phyloP scores from a whole-genome alignment of 2,329 filamentous ascomycete species.

The Stagonosporopsis cucurbitacearum region DNA sequence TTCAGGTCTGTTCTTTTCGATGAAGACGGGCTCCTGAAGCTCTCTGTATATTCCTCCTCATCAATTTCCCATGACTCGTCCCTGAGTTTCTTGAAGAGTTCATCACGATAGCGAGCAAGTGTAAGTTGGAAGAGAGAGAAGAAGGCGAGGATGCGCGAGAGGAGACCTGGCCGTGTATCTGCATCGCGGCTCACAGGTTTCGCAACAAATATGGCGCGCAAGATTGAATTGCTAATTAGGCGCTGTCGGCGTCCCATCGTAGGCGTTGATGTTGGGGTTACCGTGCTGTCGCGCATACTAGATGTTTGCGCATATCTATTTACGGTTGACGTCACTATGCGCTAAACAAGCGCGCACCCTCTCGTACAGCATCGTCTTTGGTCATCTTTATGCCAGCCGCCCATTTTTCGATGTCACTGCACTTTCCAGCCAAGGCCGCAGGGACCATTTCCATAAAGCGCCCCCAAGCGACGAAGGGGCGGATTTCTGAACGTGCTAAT shows the following conservation, averaged over 20 bases:
- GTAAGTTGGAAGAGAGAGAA: slow-evolving; percentile 61
- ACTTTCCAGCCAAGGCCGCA: slow-evolving; percentile 7
- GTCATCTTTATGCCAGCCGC: slow-evolving; percentile 5
- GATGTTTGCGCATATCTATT: neutral
- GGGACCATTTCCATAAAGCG: neutral
- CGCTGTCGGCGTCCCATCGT: slow-evolving; percentile 47
- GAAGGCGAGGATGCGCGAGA: slow-evolving; percentile 59
- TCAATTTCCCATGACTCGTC: slow-evolving; percentile 60
- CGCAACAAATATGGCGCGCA: slow-evolving; percentile 44
- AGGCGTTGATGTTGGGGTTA: slow-evolving; percentile 2
- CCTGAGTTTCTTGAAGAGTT: slow-evolving; percentile 60
- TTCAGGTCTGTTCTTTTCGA: slow-evolving; percentile 55
- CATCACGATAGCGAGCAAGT: slow-evolving; percentile 55
- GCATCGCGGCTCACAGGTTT: slow-evolving; percentile 26
- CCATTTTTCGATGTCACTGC: neutral
- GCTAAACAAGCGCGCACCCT: slow-evolving; percentile 7
- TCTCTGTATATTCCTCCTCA: slow-evolving; percentile 61
- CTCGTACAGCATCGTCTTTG: neutral
- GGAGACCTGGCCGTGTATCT: slow-evolving; percentile 34
- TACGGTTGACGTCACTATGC: slow-evolving; percentile 12
- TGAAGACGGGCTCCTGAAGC: slow-evolving; percentile 55
- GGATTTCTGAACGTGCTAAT: neutral
- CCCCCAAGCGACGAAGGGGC: neutral
- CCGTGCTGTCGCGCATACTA: neutral
- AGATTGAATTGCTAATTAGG: slow-evolving; percentile 47